Evolutionary conservation across 2,329 filamentous ascomycete genomes (phyloP), one percentile per base, ranked within the genome.

Genomic region (Monilinia aucupariae): DNA sequence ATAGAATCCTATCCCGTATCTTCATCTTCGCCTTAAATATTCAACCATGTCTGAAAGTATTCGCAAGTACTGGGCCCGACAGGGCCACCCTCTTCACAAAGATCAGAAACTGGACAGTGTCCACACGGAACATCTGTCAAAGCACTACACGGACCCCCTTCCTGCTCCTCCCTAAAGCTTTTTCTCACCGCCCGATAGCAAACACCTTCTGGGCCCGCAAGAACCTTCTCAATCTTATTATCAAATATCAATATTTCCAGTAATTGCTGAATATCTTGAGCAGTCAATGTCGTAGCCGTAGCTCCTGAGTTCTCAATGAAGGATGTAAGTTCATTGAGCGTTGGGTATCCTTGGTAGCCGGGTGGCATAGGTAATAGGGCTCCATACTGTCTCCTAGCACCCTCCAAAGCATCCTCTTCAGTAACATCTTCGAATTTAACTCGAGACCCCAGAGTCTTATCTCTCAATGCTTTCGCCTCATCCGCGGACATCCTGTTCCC

Each of bases 211-310:
- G 63, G 61, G 20, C 67, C 68, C 30, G 66, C 64, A 5, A 73
- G 64, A 63, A 88, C 78, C 39, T 79, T 78, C 74, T 97, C 91
- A 52, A 99, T 78, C 65, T 90, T 87, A 59, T 91, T 90, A 71
- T 99, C 94, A 77, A 88, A 96, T 59, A 91, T 87, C 64, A 99
- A 85, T 69, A 97, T 89, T 71, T 97, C 89, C 49, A 97, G 81
- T 22, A 97, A 81, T 74, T 93, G 88, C 71, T 91, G 85, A 69
- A 97, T 88, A 71, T 96, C 92, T 39, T 85, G 83, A 69, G 91
- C 87, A 52, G 81, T 81, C 15, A 89, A 77, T 13, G 85, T 85
- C 56, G 87, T 89, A 64, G 87, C 88, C 34, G 91, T 87, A 59
- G 93, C 82, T 53, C 85, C 83, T 30, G 82, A 84, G 37, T 81